Conservation (phyloP, 2,329 filamentous ascomycete species). For the Cladosporium sp. region DNA sequence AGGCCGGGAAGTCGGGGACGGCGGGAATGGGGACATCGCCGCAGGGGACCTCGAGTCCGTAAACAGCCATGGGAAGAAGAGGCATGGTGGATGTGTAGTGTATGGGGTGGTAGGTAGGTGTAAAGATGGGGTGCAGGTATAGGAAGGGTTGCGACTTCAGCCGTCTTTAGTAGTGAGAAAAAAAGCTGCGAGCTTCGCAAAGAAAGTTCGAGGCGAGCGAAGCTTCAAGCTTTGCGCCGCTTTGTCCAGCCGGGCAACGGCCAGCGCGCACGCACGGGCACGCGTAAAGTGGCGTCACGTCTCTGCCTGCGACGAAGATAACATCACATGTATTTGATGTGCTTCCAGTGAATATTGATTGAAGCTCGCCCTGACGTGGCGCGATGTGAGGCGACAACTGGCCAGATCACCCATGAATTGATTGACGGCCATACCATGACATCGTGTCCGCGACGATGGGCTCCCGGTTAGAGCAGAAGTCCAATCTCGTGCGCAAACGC, state of each 20-base stretch:
- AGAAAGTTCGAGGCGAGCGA: background rate
- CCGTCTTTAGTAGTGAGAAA: background rate
- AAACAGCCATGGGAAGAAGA: constrained; percentile 65
- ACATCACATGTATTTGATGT: background rate
- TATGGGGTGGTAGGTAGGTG: background rate
- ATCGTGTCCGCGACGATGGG: constrained; percentile 45
- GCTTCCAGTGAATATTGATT: background rate
- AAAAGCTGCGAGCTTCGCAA: background rate
- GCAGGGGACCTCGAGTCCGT: constrained; percentile 85
- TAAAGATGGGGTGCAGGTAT: too few species aligned
- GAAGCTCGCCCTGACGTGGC: background rate
- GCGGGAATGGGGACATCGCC: constrained; percentile 80
- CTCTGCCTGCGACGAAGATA: background rate
- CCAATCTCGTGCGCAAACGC: constrained; percentile 56
- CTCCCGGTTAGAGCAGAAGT: constrained; percentile 58
- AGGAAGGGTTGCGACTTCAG: background rate
- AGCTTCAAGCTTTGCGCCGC: background rate
- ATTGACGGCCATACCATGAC: background rate
- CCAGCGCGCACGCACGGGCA: background rate
- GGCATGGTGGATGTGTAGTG: constrained; percentile 21
- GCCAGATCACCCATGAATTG: background rate
- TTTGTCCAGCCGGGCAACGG: background rate
- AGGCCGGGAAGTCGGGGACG: constrained; percentile 72
- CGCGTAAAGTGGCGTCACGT: constrained; percentile 1
- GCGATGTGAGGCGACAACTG: background rate